Conservation (phyloP, 176 grass and related monocot species). For the Otatea glauca region DNA sequence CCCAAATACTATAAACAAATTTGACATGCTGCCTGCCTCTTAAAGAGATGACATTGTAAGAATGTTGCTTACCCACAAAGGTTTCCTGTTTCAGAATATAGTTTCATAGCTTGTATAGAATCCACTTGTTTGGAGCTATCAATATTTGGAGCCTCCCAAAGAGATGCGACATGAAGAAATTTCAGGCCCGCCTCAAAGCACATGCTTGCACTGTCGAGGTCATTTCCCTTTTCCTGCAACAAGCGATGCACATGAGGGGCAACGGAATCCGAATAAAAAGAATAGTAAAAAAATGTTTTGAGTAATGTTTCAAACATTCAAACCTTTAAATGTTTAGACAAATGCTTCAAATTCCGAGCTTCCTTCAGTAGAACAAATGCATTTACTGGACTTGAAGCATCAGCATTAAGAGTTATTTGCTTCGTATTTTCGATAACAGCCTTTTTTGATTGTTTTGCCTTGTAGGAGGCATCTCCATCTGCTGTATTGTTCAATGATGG, state of each 20-base stretch:
- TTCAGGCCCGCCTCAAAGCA: slow-evolving; percentile 92
- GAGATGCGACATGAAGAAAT: slow-evolving; percentile 85
- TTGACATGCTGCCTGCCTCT: slow-evolving; percentile 14
- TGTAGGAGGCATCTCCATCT: slow-evolving; percentile 20
- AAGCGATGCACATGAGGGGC: slow-evolving; percentile 11
- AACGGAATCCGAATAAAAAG: slow-evolving; percentile 7
- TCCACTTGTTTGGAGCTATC: slow-evolving; percentile 79
- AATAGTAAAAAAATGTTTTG: background rate
- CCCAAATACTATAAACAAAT: slow-evolving; percentile 32
- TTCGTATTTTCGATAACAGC: slow-evolving; percentile 42
- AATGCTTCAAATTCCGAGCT: slow-evolving; percentile 85
- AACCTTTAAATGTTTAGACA: slow-evolving; percentile 90
- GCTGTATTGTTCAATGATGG: slow-evolving; percentile 35
- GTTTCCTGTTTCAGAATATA: slow-evolving; percentile 92
- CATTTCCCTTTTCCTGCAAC: slow-evolving; percentile 68
- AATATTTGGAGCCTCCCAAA: slow-evolving; percentile 65
- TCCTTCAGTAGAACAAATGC: slow-evolving; percentile 68
- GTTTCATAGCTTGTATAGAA: slow-evolving; percentile 56
- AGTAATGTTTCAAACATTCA: slow-evolving; percentile 46
- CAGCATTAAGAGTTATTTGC: slow-evolving; percentile 49
- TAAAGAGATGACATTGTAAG: slow-evolving; percentile 17
- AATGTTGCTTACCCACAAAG: slow-evolving; percentile 76
- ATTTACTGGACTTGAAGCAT: slow-evolving; percentile 59
- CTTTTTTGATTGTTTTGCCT: slow-evolving; percentile 43
- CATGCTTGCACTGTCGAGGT: slow-evolving; percentile 68